A percentile compares a stretch with the other conserved stretches of the same genome.
phyloP scores from a whole-genome alignment of 148 eudicot genomes.

The Fagopyrum tataricum region DNA sequence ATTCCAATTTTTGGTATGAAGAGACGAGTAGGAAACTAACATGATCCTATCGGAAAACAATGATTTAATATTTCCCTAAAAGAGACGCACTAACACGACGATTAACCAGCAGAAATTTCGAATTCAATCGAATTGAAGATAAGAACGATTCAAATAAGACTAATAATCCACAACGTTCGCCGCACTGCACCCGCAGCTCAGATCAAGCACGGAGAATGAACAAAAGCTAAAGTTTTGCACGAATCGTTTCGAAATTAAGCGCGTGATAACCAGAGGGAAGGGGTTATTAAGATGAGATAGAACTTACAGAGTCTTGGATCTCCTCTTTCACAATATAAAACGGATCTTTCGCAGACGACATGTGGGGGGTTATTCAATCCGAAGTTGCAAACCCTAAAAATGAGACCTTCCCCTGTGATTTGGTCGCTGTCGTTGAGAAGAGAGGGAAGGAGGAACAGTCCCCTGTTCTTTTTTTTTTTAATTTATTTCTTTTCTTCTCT shows the following conservation, averaged over 20 bases:
- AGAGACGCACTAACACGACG: not conserved
- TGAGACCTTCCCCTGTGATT: not conserved
- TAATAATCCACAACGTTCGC: not conserved
- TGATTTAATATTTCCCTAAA: not conserved
- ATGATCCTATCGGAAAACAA: not conserved
- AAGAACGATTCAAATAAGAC: not conserved
- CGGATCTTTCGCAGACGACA: conserved; percentile 87
- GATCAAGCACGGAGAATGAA: not conserved
- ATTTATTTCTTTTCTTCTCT: too few relatives aligned
- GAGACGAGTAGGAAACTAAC: not conserved
- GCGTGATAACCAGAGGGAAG: not conserved
- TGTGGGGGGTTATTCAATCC: not conserved
- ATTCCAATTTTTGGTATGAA: not conserved
- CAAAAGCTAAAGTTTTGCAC: not conserved
- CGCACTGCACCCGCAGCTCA: not conserved
- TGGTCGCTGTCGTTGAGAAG: not conserved
- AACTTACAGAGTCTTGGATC: conserved; percentile 77
- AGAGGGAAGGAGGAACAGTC: not conserved
- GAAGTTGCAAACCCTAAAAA: not conserved
- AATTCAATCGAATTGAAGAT: not conserved
- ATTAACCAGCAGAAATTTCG: not conserved
- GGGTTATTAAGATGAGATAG: not conserved
- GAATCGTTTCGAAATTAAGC: not conserved
- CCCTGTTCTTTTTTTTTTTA: too few relatives aligned
- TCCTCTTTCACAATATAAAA: conserved; percentile 88